These are phyloP conservation scores for Dendrobium nobile DNA, from an alignment of 106 monocot species.

Conservation along the genomic window DNA sequence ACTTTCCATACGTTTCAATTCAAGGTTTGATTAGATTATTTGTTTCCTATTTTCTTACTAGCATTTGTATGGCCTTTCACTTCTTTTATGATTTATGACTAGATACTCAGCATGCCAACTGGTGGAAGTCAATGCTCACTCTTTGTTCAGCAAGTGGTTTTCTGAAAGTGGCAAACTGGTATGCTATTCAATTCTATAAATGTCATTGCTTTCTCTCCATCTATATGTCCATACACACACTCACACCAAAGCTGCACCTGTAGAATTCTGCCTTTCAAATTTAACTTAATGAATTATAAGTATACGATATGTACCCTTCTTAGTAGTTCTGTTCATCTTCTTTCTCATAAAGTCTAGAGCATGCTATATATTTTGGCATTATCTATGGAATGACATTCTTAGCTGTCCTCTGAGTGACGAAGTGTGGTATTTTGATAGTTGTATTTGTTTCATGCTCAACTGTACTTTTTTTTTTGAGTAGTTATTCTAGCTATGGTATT, in stretches of 20 bases:
- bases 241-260: background rate
- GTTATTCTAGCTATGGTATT: no score
- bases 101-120: slow-evolving; percentile 87
- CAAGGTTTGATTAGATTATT: slow-evolving; percentile 42
- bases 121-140: slow-evolving; percentile 99
- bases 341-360: background rate
- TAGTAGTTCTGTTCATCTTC: slow-evolving; percentile 1
- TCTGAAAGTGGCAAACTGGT: slow-evolving; percentile 99
- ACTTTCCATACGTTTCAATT: slow-evolving; percentile 87
- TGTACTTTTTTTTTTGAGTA: no score
- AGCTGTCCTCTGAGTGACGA: background rate
- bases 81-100: slow-evolving; percentile 13
- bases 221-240: background rate
- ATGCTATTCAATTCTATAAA: slow-evolving; percentile 15
- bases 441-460: no score
- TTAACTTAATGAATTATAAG: background rate
- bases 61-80: background rate
- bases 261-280: background rate
- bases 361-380: background rate
- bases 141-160: slow-evolving; percentile 99
- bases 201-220: background rate
- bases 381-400: background rate
- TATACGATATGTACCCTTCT: background rate
- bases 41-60: background rate
- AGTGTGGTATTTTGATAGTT: background rate